Base-by-base conservation (phyloP, 192 early-diverging fungal species). In the Podila clonocystis region DNA sequence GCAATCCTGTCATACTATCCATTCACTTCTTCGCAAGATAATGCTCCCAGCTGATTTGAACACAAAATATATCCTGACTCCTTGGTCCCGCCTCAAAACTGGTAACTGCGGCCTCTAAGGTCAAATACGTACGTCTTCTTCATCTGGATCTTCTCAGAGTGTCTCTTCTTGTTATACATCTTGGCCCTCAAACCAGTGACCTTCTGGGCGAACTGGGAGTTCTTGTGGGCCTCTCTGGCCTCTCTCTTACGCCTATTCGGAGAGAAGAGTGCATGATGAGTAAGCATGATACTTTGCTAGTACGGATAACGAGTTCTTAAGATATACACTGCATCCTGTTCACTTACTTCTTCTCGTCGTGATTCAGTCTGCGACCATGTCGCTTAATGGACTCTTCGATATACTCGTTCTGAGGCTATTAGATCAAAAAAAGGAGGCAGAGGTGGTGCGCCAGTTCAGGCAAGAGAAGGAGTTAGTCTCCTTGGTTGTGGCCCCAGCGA, bases 141-240 rank as follows among this genome's bases (percentile, higher is more conserved):
- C 97, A 98, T 98, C 87, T 99, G 94, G 73, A 99, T 97, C 94
- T 99, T 99, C 85, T 99, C 96, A 26, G 91, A 86, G 78, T 96
- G 97, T 36, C 97, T 91, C 89, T 97, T 98, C 92, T 97, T 98
- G 90, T 99, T 98, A 86, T 96, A 93, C 84, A 99, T 86, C 90
- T 99, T 99, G 68, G 98, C 98, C 89, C 96, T 95, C 75, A 98
- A 86, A 64, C 98, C 98, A 82, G 95, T 95, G 57, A 99, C 92
- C 92, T 98, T 98, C 78, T 98, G 94, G 31, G 98, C 97, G 84
- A 92, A 93, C 63, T 92, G 92, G n/a, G 97, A 91, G 67, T 85
- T 85, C 86, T 95, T 95, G 92, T 99, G 98, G 28, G 87, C 94
- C 84, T 92, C 86, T 86, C 98, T 92, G 72, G 98, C 98, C 86